Conservation (phyloP, 495 filamentous ascomycete species). For the Trichoderma parareesei region DNA sequence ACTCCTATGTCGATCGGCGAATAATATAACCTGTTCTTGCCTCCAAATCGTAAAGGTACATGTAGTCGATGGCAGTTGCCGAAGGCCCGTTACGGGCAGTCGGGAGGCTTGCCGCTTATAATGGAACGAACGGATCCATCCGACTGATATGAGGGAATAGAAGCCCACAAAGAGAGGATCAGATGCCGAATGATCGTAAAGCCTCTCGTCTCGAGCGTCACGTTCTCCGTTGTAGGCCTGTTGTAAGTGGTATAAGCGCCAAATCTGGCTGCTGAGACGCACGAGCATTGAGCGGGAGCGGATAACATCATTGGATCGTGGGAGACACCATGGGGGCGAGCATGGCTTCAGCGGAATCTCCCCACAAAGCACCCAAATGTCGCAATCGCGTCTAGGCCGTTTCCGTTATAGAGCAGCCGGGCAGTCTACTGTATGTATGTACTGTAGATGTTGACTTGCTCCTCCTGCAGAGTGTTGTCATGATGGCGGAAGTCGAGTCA, state of each 20-base stretch:
- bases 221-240: background rate
- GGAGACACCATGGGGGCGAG: background rate
- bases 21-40: no score
- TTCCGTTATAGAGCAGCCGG: background rate
- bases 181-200: background rate
- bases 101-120: background rate
- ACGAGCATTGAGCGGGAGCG: background rate
- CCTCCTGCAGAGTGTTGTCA: background rate
- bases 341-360: background rate
- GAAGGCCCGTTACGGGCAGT: background rate
- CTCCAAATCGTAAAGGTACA: background rate
- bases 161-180: background rate
- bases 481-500: background rate
- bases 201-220: background rate
- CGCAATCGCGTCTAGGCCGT: slow-evolving; percentile 1
- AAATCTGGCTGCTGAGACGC: background rate
- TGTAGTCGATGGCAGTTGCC: background rate
- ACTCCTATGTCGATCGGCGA: no score
- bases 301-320: background rate
- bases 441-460: background rate
- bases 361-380: background rate
- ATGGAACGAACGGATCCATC: no score
- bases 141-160: background rate
- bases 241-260: background rate
- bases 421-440: no score